Percentiles rank a stretch among this genome's conserved stretches.
phyloP scores from a whole-genome alignment of 257 asterid genomes.

The Cruciata laevipes region DNA sequence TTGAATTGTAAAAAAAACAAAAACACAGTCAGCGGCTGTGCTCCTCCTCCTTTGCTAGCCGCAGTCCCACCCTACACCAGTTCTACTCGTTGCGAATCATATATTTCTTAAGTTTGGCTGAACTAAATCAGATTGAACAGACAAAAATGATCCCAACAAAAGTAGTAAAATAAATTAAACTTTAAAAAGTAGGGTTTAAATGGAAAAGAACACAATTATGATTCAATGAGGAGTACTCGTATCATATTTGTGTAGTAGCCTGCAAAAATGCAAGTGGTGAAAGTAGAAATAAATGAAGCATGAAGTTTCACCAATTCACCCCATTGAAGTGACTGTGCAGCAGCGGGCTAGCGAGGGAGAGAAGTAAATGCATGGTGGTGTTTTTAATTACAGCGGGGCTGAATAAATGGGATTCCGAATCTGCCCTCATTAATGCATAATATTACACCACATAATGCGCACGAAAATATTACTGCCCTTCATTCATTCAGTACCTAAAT shows the following conservation, averaged over 20 bases:
- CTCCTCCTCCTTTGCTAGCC: too few species aligned
- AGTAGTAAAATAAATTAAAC: too few species aligned
- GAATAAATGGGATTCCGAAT: neutral
- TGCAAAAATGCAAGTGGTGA: neutral
- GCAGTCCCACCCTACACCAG: too few species aligned
- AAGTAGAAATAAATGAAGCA: neutral
- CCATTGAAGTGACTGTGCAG: neutral
- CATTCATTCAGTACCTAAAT: neutral
- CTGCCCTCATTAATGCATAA: neutral
- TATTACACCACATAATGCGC: neutral
- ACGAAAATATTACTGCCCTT: neutral
- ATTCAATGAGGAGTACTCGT: too few species aligned
- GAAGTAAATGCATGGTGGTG: neutral
- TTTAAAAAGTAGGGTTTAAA: too few species aligned
- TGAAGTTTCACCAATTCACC: neutral
- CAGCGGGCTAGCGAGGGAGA: neutral
- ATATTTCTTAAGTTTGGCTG: too few species aligned
- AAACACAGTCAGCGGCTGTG: too few species aligned
- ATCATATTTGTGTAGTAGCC: neutral
- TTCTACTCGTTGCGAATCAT: too few species aligned
- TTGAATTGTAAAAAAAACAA: too few species aligned
- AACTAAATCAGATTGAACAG: too few species aligned
- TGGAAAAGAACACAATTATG: too few species aligned
- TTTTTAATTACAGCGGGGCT: neutral
- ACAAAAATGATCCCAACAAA: too few species aligned